These are phyloP conservation scores for Anisodus tanguticus DNA, from an alignment of 257 asterid species.

Conservation along the genomic window DNA sequence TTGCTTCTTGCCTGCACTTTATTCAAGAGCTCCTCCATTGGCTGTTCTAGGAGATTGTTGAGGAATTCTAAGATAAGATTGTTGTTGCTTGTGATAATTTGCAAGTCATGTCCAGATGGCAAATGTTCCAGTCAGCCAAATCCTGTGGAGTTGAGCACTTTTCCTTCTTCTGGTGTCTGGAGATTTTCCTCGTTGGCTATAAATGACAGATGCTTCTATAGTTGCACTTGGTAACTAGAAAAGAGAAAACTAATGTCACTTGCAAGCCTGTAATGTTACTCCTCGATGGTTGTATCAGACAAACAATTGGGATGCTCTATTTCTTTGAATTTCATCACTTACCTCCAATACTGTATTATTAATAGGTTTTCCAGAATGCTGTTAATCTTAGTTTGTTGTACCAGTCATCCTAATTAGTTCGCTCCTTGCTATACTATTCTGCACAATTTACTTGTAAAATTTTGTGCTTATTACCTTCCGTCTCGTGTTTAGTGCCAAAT, in stretches of 20 bases:
- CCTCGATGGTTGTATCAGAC: background rate
- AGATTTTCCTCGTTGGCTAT: background rate
- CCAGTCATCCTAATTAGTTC: background rate
- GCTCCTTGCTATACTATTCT: slow-evolving; percentile 6
- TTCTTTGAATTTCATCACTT: background rate
- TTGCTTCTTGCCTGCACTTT: background rate
- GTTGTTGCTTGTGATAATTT: background rate
- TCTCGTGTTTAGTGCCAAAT: background rate
- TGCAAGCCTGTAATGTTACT: background rate
- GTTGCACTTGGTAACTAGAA: background rate
- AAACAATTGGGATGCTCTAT: background rate
- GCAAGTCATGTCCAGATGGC: slow-evolving; percentile 8
- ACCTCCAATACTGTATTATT: background rate
- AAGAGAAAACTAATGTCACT: background rate
- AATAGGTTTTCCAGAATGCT: background rate
- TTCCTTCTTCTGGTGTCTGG: background rate
- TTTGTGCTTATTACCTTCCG: background rate
- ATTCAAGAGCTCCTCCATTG: background rate
- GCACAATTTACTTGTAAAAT: background rate
- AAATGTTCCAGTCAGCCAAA: background rate
- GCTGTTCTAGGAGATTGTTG: background rate
- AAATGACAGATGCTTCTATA: background rate
- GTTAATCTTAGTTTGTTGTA: background rate
- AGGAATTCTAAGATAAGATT: background rate
- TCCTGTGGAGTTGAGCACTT: background rate